Evolutionary conservation across 1,284 basidiomycete genomes (phyloP).

Genomic region (Cutaneotrichosporon sp.): DNA sequence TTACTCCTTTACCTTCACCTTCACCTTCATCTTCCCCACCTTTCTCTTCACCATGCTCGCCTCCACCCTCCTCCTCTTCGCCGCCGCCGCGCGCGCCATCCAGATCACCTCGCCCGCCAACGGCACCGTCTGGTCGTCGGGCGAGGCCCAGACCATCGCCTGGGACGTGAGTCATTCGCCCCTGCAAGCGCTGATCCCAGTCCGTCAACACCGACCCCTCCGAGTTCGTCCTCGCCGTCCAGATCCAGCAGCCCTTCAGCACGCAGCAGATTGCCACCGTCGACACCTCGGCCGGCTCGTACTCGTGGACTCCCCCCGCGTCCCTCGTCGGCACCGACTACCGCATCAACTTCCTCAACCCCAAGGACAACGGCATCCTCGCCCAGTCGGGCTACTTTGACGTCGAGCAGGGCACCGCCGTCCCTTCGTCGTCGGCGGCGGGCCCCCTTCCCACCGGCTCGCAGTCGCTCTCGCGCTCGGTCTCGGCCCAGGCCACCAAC

Average conservation of each 20-base stretch:
- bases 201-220: slow-evolving; percentile 43
- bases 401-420: slow-evolving; percentile 29
- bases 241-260: slow-evolving; percentile 29
- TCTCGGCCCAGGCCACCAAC: background rate
- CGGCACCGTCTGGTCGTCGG: slow-evolving; percentile 32
- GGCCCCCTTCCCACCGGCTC: slow-evolving; percentile 11
- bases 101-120: slow-evolving; percentile 42
- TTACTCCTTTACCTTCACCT: background rate
- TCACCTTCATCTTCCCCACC: slow-evolving; percentile 5
- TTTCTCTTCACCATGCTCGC: slow-evolving; percentile 24
- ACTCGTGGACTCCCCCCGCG: slow-evolving; percentile 41
- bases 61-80: slow-evolving; percentile 27
- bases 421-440: slow-evolving; percentile 17
- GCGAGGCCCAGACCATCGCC: slow-evolving; percentile 34
- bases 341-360: slow-evolving; percentile 32
- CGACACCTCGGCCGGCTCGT: slow-evolving; percentile 33
- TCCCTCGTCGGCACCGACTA: slow-evolving; percentile 24
- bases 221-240: slow-evolving; percentile 40
- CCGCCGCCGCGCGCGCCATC: slow-evolving; percentile 32
- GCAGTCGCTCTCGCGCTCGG: background rate
- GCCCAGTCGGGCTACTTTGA: slow-evolving; percentile 46
- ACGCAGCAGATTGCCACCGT: slow-evolving; percentile 49
- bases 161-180: slow-evolving; percentile 37
- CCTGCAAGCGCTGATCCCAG: slow-evolving; percentile 8
- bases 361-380: slow-evolving; percentile 36